A percentile compares a stretch with the other conserved stretches of the same genome.
Evolutionary conservation across 75 land plant species (phyloP).

Genomic region (Cunninghamia lanceolata): DNA sequence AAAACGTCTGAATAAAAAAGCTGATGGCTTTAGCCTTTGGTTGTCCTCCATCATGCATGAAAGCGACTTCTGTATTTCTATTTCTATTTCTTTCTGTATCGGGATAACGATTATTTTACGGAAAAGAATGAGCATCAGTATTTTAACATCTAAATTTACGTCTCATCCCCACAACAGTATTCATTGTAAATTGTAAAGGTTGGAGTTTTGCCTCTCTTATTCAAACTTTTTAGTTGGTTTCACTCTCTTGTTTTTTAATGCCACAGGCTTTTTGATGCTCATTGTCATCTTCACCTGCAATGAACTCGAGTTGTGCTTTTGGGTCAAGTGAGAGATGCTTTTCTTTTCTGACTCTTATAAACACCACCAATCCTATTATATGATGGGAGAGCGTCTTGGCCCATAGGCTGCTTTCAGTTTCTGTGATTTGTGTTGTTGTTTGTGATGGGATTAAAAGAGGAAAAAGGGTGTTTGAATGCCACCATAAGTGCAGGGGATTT

Average conservation of each 20-base stretch:
- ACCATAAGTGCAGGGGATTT: too few relatives aligned
- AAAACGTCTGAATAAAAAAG: too few relatives aligned
- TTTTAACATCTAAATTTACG: neutral
- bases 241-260: neutral
- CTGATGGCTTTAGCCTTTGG: too few relatives aligned
- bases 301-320: neutral
- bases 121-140: neutral
- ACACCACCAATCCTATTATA: neutral
- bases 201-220: neutral
- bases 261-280: neutral
- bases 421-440: neutral
- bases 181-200: too few relatives aligned
- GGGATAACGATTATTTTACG: too few relatives aligned
- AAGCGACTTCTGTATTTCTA: too few relatives aligned
- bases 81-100: too few relatives aligned
- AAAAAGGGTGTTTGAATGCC: neutral
- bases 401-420: neutral
- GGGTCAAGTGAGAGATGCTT: neutral
- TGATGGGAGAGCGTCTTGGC: neutral
- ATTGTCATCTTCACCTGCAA: neutral
- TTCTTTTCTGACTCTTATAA: neutral
- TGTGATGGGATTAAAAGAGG: neutral
- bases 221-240: neutral
- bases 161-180: too few relatives aligned
- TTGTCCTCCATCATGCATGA: too few relatives aligned